Conservation (phyloP, 2,329 filamentous ascomycete genomes). For the Aspergillus quadrilineatus region DNA sequence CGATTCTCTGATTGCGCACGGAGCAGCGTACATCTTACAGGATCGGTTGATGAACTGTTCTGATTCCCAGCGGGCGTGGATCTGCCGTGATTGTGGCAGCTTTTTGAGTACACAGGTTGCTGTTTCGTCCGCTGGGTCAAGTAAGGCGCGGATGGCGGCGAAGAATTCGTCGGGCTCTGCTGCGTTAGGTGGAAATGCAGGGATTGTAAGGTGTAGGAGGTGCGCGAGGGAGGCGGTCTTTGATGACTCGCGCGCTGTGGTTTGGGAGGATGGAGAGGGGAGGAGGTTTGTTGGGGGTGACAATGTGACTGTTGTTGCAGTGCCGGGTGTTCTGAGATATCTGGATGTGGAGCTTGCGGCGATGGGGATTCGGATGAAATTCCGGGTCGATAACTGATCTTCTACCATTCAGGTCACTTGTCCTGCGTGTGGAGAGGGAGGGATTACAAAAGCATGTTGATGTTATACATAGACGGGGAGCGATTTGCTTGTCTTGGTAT, state of each 20-base stretch:
- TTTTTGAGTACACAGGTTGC: constrained; percentile 78
- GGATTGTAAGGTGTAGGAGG: constrained; percentile 73
- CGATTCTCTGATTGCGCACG: constrained; percentile 90
- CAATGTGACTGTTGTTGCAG: constrained; percentile 85
- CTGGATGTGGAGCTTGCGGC: constrained; percentile 92
- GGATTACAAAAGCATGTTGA: constrained; percentile 18
- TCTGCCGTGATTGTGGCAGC: constrained; percentile 84
- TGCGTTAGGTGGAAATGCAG: constrained; percentile 59
- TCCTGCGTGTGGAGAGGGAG: not conserved
- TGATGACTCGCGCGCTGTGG: constrained; percentile 66
- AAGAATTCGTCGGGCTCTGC: constrained; percentile 24
- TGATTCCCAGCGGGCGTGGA: constrained; percentile 84
- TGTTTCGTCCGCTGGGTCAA: constrained; percentile 33
- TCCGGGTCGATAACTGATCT: constrained; percentile 63
- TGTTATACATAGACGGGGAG: constrained; percentile 14
- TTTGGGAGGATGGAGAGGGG: constrained; percentile 89
- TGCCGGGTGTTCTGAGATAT: constrained; percentile 89
- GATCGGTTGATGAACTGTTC: constrained; percentile 97
- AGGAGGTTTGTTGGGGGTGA: constrained; percentile 83
- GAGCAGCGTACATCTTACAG: constrained; percentile 89
- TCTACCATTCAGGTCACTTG: not conserved
- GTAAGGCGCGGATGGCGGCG: constrained; percentile 29
- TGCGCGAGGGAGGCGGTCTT: constrained; percentile 67
- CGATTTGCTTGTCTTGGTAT: constrained; percentile 13
- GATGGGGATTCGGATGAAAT: constrained; percentile 96